A percentile compares a stretch with the other conserved stretches of the same genome.
Conservation (phyloP, 331 rosid species). For the Phaseolus coccineus region DNA sequence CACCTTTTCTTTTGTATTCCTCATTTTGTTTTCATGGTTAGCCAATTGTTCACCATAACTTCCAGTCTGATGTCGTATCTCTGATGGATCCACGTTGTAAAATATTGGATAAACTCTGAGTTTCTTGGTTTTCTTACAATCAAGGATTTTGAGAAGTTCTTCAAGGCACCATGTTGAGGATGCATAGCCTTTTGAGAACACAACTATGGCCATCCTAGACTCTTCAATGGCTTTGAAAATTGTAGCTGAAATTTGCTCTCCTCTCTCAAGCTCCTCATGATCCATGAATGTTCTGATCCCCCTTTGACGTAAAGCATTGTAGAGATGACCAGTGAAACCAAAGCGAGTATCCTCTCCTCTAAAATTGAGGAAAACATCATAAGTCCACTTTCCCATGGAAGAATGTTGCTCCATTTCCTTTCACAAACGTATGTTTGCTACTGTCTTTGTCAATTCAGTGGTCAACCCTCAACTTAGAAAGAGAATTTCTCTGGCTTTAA, state of each 20-base stretch:
- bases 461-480: not conserved
- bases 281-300: constrained; percentile 38
- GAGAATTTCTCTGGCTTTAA: too few relatives aligned
- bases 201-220: constrained; percentile 31
- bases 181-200: constrained; percentile 29
- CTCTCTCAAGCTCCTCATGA: constrained; percentile 8
- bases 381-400: not conserved
- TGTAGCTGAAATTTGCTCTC: constrained; percentile 24
- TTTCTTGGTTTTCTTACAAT: not conserved
- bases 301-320: not conserved
- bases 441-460: not conserved
- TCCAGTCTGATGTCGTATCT: constrained; percentile 26
- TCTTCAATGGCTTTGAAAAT: constrained; percentile 34
- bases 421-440: not conserved
- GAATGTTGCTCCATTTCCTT: constrained; percentile 30
- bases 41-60: constrained; percentile 32
- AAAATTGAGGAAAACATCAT: constrained; percentile 40
- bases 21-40: constrained; percentile 30
- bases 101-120: constrained; percentile 11
- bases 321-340: constrained; percentile 4
- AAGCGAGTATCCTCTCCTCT: constrained; percentile 28
- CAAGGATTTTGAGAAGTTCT: constrained; percentile 19
- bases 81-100: constrained; percentile 38
- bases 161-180: constrained; percentile 24
- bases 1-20: constrained; percentile 1